Evolutionary conservation across 495 filamentous ascomycete genomes (phyloP), one percentile per base, ranked within the genome.

Genomic region (Hypoxylon subgilvum): DNA sequence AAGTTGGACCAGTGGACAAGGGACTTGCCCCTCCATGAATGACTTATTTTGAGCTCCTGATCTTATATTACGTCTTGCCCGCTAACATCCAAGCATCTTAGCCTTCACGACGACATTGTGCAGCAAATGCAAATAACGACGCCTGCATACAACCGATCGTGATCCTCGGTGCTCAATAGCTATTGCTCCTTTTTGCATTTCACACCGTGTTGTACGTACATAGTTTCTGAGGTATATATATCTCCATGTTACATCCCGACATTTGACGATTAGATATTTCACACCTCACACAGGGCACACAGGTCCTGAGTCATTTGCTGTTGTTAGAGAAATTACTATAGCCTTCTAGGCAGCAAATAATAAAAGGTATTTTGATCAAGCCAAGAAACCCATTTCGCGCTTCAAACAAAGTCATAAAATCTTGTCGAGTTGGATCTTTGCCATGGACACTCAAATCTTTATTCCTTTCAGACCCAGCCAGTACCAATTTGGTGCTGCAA

Each of bases 371-470:
- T 40, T 51, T 56, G n/a, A n/a, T n/a, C 17, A 16, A 36, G 32
- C 17, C 7, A 16, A 16, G n/a, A n/a, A n/a, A n/a, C n/a, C n/a
- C n/a, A n/a, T n/a, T n/a, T n/a, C n/a, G n/a, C n/a, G n/a, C n/a
- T n/a, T n/a, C n/a, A n/a, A n/a, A n/a, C n/a, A n/a, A n/a, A n/a
- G n/a, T n/a, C n/a, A n/a, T n/a, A n/a, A n/a, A n/a, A n/a, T n/a
- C n/a, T n/a, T n/a, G n/a, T 19, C 21, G 5, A 38, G 25, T 18
- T 19, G 13, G 14, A 42, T 27, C 2, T 40, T 36, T 38, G 44
- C 35, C 9, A 64, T 64, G 61, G 61, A 64, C 21, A 64, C 61
- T 64, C 61, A 64, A 54, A 2, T 53, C 34, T 66, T 69, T 55
- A 69, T 67, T 32, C 67, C 67, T 28, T 69, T 67, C 43, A 61